Base-by-base conservation (phyloP, 768 basidiomycete species). In the Tricholoma furcatifolium region DNA sequence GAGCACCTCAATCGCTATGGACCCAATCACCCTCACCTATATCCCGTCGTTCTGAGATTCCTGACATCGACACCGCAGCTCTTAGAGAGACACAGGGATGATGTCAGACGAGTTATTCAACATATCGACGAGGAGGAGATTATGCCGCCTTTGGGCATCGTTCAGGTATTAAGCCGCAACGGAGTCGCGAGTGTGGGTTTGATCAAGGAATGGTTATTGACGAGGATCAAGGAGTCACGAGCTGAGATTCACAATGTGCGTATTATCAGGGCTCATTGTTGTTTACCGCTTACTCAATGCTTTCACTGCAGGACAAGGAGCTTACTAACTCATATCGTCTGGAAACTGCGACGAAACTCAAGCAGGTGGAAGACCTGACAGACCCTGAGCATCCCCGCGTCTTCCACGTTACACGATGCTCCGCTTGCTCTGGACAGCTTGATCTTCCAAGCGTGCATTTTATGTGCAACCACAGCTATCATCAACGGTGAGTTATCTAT, bases 391-490 rank as follows among this genome's bases (percentile, higher is more conserved):
- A 85, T 47, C 90, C 97, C 0, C 81, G 83, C 17, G 88, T 98
- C 18, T 97, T 98, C 76, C 94, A 98, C 64, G 91, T 96, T 55
- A 95, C 94, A 7, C 78, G 93, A 38, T 98, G 97, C 68, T 87
- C 95, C 18, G 80, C 86, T 4, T 98, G 97, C 67, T 80, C 85
- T 14, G 91, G 87, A 1, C 91, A 90, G 60, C 82, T 98, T 54
- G 95, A 98, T 66, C 81, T 98, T 9, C 96, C 97, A 0, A 88
- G 84, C 58, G 79, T 98, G 6, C 95, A 98, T 68, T 98, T 98
- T 65, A 97, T 98, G 96, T 99, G 96, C 70, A 86, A 88, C 62
- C 97, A 98, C 66, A 93, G 91, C 55, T 98, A 92, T 73, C 97
- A 99, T 66, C 93, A 96, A 65, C 79, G 94, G 92, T 91, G 70